Evolutionary conservation across 2,329 filamentous ascomycete genomes (phyloP), one percentile per base, ranked within the genome.

Genomic region (Fusarium newnesense): DNA sequence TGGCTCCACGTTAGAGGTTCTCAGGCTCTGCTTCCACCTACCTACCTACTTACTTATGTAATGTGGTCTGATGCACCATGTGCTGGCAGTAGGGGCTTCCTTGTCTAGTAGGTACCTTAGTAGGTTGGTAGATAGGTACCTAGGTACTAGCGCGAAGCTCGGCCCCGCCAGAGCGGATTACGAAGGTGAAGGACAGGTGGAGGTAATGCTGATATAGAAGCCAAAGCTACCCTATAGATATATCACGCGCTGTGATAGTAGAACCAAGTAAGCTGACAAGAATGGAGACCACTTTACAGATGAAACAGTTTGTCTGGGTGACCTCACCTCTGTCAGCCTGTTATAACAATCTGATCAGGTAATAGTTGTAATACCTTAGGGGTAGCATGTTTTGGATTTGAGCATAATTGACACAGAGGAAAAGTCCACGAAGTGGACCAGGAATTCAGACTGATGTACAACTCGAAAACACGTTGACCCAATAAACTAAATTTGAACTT

Each of bases 221-320:
- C 21, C 40, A 28, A 53, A 53, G 24, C 36, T 71, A 71, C 69
- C 69, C 69, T 71, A 32, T 42, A 67, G 24, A 37, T 11, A 18
- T 52, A 19, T 53, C 26, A 18, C 21, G 13, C 15, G 24, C 34
- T 28, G 19, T 39, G 5, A 16, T 39, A 28, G 36, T 34, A 34
- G 36, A 18, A 37, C 36, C 47, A 50, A 34, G 30, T 50, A 32
- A 52, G 30, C 16, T 34, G 24, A 34, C 18, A 24, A 36, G 18
- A 37, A 37, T 37, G 9, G 36, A 37, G 18, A 37, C 36, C 12
- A 42, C 40, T n/a, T 42, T 37, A 36, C 21, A 26, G 32, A 26
- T 21, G 9, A 24, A 52, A 24, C n/a, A 36, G 18, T 26, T 26
- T 52, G n/a, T 19, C 32, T 36, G 7, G n/a, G 49, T 18, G n/a